Percentiles rank a stretch among this genome's conserved stretches.
Evolutionary conservation across 73 alveolate genomes (phyloP).

Genomic region (Uronychia binucleata): DNA sequence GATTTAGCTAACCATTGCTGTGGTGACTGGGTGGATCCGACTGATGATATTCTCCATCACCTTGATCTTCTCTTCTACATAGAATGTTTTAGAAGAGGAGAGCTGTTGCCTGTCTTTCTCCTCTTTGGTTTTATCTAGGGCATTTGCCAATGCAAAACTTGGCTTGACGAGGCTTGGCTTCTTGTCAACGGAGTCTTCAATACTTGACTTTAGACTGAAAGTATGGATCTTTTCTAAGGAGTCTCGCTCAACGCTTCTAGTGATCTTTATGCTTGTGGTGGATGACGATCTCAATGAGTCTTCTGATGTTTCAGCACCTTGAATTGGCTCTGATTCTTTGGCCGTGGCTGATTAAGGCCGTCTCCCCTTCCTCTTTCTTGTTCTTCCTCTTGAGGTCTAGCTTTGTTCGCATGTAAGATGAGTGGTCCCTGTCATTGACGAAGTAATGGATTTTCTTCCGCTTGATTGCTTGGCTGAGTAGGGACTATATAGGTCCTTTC

Average conservation of each 20-base stretch:
- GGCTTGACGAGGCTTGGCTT: not conserved
- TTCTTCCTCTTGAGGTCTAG: not conserved
- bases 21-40: not conserved
- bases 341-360: not conserved
- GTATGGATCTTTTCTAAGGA: slow-evolving; percentile 63
- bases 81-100: slow-evolving; percentile 19
- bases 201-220: slow-evolving; percentile 23
- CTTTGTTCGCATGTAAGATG: no score
- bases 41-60: slow-evolving; percentile 29
- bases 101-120: not conserved
- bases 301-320: not conserved
- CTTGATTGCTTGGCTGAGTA: not conserved
- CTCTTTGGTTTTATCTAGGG: not conserved
- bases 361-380: not conserved
- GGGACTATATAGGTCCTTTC: not conserved
- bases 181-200: not conserved
- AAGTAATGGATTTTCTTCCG: no score
- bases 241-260: not conserved
- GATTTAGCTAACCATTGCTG: not conserved
- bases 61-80: slow-evolving; percentile 55
- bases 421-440: no score
- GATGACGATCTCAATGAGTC: not conserved
- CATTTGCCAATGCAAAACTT: not conserved
- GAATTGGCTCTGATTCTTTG: not conserved
- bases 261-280: not conserved